phyloP scores from a whole-genome alignment of 2,329 filamentous ascomycete genomes.

The Nemania sp. region DNA sequence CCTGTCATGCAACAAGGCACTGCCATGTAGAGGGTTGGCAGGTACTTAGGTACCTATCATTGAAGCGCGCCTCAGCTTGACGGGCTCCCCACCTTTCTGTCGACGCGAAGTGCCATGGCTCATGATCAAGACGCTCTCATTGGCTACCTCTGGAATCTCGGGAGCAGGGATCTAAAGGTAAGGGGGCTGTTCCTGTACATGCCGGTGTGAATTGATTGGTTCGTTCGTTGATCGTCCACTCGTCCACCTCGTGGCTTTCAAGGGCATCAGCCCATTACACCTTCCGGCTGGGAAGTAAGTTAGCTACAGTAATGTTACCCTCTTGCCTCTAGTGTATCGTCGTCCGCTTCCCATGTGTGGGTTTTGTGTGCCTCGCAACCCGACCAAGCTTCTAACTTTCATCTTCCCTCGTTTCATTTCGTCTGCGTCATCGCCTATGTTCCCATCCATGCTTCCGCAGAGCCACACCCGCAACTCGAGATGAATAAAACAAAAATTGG shows the following conservation, averaged over 20 bases:
- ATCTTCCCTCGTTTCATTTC: not conserved
- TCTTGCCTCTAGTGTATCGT: slow-evolving; percentile 4
- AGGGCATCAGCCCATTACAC: slow-evolving; percentile 8
- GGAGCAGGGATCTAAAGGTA: slow-evolving; percentile 17
- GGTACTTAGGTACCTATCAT: too few species aligned
- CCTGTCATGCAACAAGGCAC: too few species aligned
- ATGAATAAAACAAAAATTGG: slow-evolving; percentile 1
- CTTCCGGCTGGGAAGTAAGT: not conserved
- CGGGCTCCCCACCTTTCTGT: slow-evolving; percentile 10
- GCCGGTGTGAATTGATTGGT: slow-evolving; percentile 17
- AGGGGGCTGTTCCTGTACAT: slow-evolving; percentile 18
- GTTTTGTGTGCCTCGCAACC: slow-evolving; percentile 7
- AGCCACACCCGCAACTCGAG: not conserved
- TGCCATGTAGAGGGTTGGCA: too few species aligned
- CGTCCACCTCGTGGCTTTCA: slow-evolving; percentile 26
- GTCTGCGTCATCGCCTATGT: not conserved
- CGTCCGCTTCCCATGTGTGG: not conserved
- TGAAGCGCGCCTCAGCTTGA: not conserved
- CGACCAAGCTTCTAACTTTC: slow-evolving; percentile 5
- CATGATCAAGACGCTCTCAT: slow-evolving; percentile 4
- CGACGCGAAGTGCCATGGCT: not conserved
- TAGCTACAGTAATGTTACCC: too few species aligned
- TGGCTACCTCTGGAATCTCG: slow-evolving; percentile 22
- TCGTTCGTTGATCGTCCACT: not conserved
- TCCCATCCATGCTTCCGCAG: slow-evolving; percentile 8